Percentiles rank a stretch among this genome's conserved stretches.
Conservation (phyloP, 192 early-diverging fungal genomes). For the Gigaspora rosea region DNA sequence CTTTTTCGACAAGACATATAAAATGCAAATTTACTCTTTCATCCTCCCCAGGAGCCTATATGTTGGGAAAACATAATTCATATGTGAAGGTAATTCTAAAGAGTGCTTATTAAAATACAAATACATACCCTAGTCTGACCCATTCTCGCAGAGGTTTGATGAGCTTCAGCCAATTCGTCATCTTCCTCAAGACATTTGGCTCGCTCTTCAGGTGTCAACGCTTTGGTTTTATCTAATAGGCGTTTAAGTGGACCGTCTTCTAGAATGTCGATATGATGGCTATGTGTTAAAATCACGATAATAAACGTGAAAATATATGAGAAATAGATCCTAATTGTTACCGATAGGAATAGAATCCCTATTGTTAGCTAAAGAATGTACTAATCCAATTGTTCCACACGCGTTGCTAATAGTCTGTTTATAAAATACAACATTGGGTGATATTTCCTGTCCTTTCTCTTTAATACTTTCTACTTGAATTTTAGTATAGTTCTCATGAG, state of each 20-base stretch:
- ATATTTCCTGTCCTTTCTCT: slow-evolving; percentile 53
- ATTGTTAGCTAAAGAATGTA: slow-evolving; percentile 87
- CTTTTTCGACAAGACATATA: slow-evolving; percentile 77
- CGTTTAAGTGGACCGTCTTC: slow-evolving; percentile 61
- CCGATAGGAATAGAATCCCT: slow-evolving; percentile 50
- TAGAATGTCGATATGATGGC: slow-evolving; percentile 25
- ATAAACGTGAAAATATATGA: not conserved
- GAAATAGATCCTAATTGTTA: slow-evolving; percentile 20
- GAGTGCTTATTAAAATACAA: not conserved
- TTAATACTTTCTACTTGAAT: slow-evolving; percentile 50
- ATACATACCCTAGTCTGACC: slow-evolving; percentile 65
- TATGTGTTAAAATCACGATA: not conserved
- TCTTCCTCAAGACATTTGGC: slow-evolving; percentile 70
- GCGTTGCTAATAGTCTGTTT: slow-evolving; percentile 89
- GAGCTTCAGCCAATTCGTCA: slow-evolving; percentile 55
- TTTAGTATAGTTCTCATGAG: slow-evolving; percentile 54
- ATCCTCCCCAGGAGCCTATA: slow-evolving; percentile 65
- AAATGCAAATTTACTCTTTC: slow-evolving; percentile 84
- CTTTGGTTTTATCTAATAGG: slow-evolving; percentile 64
- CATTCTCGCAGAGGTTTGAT: slow-evolving; percentile 50
- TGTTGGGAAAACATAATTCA: not conserved
- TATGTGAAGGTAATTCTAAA: not conserved
- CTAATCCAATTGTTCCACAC: slow-evolving; percentile 92
- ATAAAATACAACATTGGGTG: slow-evolving; percentile 71
- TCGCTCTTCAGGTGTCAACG: slow-evolving; percentile 71